Conservation (phyloP, 1,139 yeast species). For the Pichia sp. region DNA sequence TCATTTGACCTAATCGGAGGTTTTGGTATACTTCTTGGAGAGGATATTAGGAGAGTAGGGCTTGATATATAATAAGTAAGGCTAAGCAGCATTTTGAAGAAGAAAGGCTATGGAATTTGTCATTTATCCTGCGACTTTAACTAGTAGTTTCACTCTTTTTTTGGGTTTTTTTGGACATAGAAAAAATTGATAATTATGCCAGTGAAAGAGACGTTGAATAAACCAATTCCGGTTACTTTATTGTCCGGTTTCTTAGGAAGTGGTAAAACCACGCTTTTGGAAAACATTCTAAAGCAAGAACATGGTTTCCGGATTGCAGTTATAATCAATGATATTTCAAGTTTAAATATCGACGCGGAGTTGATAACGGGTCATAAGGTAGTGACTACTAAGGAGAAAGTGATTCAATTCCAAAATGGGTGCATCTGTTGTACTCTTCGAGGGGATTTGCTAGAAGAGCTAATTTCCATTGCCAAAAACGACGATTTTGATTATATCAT, state of each 20-base stretch:
- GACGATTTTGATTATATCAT: conserved; percentile 40
- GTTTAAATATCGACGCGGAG: conserved; percentile 40
- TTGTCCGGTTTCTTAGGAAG: conserved; percentile 44
- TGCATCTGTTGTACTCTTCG: conserved; percentile 47
- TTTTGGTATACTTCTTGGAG: too few species aligned
- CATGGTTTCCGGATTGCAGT: conserved; percentile 43
- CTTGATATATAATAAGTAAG: too few species aligned
- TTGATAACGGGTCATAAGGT: conserved; percentile 39
- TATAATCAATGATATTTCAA: conserved; percentile 41
- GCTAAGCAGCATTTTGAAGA: too few species aligned
- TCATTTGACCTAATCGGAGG: too few species aligned
- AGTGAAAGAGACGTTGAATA: neutral
- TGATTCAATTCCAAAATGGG: conserved; percentile 44
- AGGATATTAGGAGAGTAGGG: too few species aligned
- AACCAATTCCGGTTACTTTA: conserved; percentile 40
- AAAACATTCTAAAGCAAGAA: conserved; percentile 36
- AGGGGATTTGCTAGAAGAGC: conserved; percentile 43
- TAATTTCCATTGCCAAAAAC: conserved; percentile 35
- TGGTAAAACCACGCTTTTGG: conserved; percentile 45
- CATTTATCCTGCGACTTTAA: too few species aligned
- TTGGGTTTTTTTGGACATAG: neutral
- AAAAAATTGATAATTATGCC: neutral
- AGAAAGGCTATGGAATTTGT: too few species aligned
- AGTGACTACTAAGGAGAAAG: conserved; percentile 39
- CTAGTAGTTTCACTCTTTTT: too few species aligned